phyloP scores from a whole-genome alignment of 106 monocot species.

The Dendrobium catenatum region DNA sequence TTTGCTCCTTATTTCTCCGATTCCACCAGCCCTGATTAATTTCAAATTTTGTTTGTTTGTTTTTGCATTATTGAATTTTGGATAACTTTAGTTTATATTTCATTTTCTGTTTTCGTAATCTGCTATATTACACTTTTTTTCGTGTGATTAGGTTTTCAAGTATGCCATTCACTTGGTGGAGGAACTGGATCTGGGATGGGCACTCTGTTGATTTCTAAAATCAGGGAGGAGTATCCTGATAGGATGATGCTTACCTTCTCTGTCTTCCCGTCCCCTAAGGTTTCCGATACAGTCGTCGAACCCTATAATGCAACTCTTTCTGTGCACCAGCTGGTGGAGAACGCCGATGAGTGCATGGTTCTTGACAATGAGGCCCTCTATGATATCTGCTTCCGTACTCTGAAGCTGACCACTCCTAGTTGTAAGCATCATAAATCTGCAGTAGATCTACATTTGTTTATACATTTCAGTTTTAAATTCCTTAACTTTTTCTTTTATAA shows the following conservation, averaged over 20 bases:
- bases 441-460: too few relatives aligned
- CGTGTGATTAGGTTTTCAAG: slow-evolving; percentile 2
- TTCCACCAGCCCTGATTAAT: too few relatives aligned
- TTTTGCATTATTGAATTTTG: too few relatives aligned
- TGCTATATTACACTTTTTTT: background rate
- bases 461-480: background rate
- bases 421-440: background rate
- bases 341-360: slow-evolving; percentile 54
- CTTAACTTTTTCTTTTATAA: background rate
- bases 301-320: slow-evolving; percentile 51
- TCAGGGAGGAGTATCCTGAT: slow-evolving; percentile 45
- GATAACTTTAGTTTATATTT: too few relatives aligned
- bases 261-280: slow-evolving; percentile 41
- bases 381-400: slow-evolving; percentile 45
- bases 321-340: slow-evolving; percentile 47
- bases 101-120: too few relatives aligned
- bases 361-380: slow-evolving; percentile 49
- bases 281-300: slow-evolving; percentile 49
- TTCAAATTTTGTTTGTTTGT: too few relatives aligned
- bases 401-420: slow-evolving; percentile 10
- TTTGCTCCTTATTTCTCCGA: too few relatives aligned
- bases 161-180: slow-evolving; percentile 12
- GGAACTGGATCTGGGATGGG: slow-evolving; percentile 33
- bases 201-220: slow-evolving; percentile 42
- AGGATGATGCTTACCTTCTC: slow-evolving; percentile 14